These are phyloP conservation scores for Galeopsis tetrahit DNA, from an alignment of 257 asterid species.

Conservation along the genomic window DNA sequence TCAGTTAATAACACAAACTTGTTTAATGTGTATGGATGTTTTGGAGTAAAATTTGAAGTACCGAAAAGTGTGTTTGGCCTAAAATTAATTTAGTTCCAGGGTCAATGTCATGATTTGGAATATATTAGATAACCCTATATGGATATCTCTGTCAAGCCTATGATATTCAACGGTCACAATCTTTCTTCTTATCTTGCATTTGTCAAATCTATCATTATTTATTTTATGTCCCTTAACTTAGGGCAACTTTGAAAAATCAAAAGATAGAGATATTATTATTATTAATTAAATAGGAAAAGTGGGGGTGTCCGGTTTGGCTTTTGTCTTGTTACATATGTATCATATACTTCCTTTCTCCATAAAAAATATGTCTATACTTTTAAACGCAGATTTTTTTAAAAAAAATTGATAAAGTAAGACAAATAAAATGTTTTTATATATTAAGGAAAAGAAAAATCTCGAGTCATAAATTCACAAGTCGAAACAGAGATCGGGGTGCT, in stretches of 20 bases:
- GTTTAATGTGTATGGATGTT: no score
- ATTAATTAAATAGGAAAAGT: background rate
- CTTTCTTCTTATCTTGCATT: conserved; percentile 27
- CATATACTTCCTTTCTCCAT: no score
- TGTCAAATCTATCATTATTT: conserved; percentile 28
- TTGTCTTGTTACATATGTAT: background rate
- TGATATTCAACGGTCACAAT: conserved; percentile 23
- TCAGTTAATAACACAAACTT: no score
- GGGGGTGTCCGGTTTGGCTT: no score
- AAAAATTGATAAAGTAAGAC: no score
- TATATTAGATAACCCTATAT: background rate
- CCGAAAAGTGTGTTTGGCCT: background rate
- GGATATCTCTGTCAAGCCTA: conserved; percentile 4
- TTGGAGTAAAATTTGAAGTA: no score
- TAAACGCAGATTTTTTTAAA: no score
- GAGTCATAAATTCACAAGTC: no score
- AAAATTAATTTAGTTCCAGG: background rate
- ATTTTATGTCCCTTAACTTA: background rate
- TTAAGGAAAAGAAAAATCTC: no score
- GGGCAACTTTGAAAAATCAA: conserved; percentile 20
- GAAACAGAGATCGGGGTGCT: no score
- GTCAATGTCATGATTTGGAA: background rate
- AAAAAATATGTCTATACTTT: no score
- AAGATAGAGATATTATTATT: background rate
- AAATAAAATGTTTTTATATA: no score